Evolutionary conservation across 1,284 basidiomycete species (phyloP), one percentile per base, ranked within the genome.

Genomic region (Ceratobasidium sp.): DNA sequence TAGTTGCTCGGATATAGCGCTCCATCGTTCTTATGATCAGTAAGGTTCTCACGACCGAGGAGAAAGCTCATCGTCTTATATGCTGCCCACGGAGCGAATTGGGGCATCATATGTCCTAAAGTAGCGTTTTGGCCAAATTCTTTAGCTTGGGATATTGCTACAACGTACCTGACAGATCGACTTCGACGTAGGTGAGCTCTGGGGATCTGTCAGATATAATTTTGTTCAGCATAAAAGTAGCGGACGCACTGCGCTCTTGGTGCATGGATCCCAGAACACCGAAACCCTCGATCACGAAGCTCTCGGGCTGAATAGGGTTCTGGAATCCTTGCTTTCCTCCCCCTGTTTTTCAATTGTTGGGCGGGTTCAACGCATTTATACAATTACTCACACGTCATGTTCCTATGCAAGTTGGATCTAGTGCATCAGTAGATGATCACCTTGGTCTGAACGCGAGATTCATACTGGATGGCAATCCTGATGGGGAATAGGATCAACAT

Each of bases 271-370:
- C 91, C 26, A 88, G 81, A 2, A 89, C 83, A 64, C 90, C 91
- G 69, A 91, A 82, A 10, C 86, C 87, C 67, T 90, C 88, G 48
- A 92, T 85, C 73, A 91, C 79, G 81, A 92, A 89, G 72, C 85
- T 89, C 75, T 92, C 90, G 30, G 84, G 80, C 28, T 80, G 76
- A 46, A 90, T 89, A 6, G 88, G 88, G 0, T 84, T 87, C 75
- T 89, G 89, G 84, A 91, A 92, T 0, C 90, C 90, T 81, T 92
- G 91, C 73, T 81, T 45, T 0, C 89, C 89, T 72, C 82, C 82
- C 91, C 88, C 87, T 88, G 77, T 39, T 46, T 28, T 28, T 23
- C 36, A 0, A 26, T 65, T n/a, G 9, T 62, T 50, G 58, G 23
- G 26, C 43, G 28, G 36, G 52, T 30, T 80, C 77, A 81, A 73